Conservation (phyloP, 176 grass and related monocot species). For the Zizania latifolia region DNA sequence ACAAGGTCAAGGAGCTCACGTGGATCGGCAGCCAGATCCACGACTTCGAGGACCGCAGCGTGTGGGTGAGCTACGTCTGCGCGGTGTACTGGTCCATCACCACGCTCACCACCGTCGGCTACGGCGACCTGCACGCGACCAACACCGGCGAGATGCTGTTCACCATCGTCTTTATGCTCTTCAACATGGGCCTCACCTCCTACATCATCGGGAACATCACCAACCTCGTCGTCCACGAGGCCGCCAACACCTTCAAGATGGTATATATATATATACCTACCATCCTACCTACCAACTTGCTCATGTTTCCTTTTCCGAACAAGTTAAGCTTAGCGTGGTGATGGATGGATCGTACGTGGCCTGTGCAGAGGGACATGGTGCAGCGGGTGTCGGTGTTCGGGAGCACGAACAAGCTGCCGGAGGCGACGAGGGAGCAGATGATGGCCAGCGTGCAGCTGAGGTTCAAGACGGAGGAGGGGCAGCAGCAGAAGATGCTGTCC, state of each 20-base stretch:
- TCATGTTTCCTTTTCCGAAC: background rate
- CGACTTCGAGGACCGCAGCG: slow-evolving; percentile 31
- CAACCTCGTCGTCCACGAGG: slow-evolving; percentile 64
- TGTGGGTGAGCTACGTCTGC: slow-evolving; percentile 52
- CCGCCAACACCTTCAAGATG: slow-evolving; percentile 28
- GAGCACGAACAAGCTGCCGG: slow-evolving; percentile 24
- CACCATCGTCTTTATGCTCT: slow-evolving; percentile 55
- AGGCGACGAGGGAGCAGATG: slow-evolving; percentile 27
- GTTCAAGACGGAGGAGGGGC: slow-evolving; percentile 37
- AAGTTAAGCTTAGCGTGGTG: background rate
- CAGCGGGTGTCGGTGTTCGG: slow-evolving; percentile 21
- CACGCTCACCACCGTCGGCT: slow-evolving; percentile 55
- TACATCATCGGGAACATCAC: slow-evolving; percentile 82
- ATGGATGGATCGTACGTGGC: no score
- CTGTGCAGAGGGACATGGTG: slow-evolving; percentile 35
- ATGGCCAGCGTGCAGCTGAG: slow-evolving; percentile 43
- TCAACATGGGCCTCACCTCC: slow-evolving; percentile 57
- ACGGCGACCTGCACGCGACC: slow-evolving; percentile 58
- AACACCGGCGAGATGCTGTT: slow-evolving; percentile 54
- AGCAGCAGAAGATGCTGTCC: slow-evolving; percentile 35
- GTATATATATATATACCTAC: background rate
- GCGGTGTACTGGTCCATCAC: slow-evolving; percentile 63
- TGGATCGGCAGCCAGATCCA: slow-evolving; percentile 45
- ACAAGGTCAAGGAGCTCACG: slow-evolving; percentile 22
- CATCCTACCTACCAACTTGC: background rate